Conservation (phyloP, 73 alveolate genomes). For the Breviolum minutum region DNA sequence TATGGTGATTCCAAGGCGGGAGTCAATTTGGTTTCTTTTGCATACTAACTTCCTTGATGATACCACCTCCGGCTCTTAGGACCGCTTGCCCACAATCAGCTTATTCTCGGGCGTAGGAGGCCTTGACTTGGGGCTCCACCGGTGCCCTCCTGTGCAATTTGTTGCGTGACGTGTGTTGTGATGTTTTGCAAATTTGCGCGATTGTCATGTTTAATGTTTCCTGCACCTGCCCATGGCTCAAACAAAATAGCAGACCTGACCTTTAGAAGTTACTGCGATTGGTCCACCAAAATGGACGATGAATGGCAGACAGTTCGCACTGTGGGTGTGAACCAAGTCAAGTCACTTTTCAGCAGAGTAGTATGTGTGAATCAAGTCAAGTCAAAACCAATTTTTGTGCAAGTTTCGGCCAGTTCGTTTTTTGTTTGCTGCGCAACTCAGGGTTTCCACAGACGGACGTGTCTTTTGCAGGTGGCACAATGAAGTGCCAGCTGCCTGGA, state of each 20-base stretch:
- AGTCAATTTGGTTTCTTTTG: no score
- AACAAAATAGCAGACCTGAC: background rate
- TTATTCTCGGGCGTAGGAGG: background rate
- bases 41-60: no score
- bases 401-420: background rate
- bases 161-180: background rate
- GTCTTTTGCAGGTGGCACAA: background rate
- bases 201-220: background rate
- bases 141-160: background rate
- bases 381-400: background rate
- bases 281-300: no score
- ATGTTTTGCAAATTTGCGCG: background rate
- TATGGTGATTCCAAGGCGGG: no score
- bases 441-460: background rate
- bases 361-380: background rate
- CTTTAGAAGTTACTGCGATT: background rate
- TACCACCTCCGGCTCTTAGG: no score
- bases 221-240: background rate
- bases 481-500: background rate
- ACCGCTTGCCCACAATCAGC: no score
- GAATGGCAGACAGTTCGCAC: background rate
- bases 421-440: background rate
- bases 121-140: background rate
- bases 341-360: no score
- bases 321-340: background rate